phyloP scores from a whole-genome alignment of 2,329 filamentous ascomycete species.

The Westerdykella aurantiaca region DNA sequence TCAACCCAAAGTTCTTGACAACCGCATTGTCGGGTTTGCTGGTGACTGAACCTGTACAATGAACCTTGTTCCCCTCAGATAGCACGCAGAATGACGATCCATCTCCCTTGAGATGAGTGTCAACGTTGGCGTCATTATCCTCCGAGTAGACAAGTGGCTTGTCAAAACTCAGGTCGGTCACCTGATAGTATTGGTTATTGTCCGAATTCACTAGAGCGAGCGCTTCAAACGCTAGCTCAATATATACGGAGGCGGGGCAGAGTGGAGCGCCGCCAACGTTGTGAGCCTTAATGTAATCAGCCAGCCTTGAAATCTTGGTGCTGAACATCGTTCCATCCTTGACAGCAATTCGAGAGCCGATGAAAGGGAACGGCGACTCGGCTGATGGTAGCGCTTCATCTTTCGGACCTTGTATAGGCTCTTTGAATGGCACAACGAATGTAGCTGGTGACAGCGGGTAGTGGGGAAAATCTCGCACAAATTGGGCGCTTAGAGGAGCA shows the following conservation, averaged over 20 bases:
- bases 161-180: conserved; percentile 3
- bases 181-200: neutral
- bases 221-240: conserved; percentile 2
- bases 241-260: conserved; percentile 5
- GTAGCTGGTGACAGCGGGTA: conserved; percentile 1
- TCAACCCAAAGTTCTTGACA: neutral
- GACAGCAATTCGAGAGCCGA: neutral
- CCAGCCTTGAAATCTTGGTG: neutral
- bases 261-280: conserved; percentile 3
- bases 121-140: too few relatives aligned
- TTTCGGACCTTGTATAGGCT: neutral
- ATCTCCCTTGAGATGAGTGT: neutral
- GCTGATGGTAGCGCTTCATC: neutral
- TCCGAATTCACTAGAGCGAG: neutral
- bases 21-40: neutral
- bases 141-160: conserved; percentile 3
- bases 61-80: neutral
- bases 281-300: conserved; percentile 5
- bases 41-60: neutral
- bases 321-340: neutral
- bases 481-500: neutral
- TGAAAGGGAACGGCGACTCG: neutral
- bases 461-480: neutral
- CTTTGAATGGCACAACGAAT: conserved; percentile 1
- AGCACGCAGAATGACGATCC: neutral